Conservation (phyloP, 306 rosid genomes). For the Albizia julibrissin region DNA sequence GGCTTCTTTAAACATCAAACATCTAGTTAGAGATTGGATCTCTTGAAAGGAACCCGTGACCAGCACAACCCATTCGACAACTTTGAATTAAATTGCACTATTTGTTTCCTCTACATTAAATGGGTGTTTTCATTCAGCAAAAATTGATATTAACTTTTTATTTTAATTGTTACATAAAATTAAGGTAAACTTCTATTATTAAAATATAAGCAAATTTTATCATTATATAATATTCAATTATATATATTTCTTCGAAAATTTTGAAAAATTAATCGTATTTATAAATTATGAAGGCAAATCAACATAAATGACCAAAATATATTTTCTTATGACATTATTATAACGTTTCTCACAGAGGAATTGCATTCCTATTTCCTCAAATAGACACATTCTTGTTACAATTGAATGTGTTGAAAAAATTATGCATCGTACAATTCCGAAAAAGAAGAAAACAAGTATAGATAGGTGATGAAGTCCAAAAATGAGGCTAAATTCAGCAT, state of each 20-base stretch:
- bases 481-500: conserved; percentile 40
- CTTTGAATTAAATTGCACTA: neutral
- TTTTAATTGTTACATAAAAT: neutral
- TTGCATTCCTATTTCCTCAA: neutral
- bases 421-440: neutral
- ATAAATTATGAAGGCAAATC: neutral
- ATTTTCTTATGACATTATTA: neutral
- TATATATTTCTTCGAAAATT: neutral
- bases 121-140: neutral
- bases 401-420: conserved; percentile 30
- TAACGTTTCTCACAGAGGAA: neutral
- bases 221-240: neutral
- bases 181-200: neutral
- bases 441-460: neutral
- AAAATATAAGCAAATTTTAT: neutral
- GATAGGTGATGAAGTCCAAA: conserved; percentile 31
- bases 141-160: neutral
- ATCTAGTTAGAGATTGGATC: no score
- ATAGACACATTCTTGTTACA: conserved; percentile 35
- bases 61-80: neutral
- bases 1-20: no score
- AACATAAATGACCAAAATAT: neutral
- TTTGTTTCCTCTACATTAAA: neutral
- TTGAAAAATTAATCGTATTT: neutral
- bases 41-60: no score